These are phyloP conservation scores for Plectosphaerella sp. DNA, from an alignment of 2,329 filamentous ascomycete species.

Conservation along the genomic window DNA sequence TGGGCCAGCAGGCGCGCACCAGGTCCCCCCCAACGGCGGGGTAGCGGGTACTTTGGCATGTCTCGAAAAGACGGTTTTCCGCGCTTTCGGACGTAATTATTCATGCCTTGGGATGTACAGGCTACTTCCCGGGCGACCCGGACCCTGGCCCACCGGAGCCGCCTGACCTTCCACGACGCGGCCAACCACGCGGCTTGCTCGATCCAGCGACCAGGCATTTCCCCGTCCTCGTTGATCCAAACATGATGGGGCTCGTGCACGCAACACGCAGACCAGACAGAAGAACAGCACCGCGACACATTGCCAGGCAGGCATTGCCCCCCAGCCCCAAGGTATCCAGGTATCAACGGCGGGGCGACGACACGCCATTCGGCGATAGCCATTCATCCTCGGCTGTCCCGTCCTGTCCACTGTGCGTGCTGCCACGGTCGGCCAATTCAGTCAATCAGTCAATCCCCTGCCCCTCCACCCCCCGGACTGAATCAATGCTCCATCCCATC, in stretches of 20 bases:
- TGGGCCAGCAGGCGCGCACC: not conserved
- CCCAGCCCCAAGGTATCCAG: too few relatives aligned
- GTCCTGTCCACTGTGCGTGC: not conserved
- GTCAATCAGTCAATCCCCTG: too few relatives aligned
- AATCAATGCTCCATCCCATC: too few relatives aligned
- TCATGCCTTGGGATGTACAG: not conserved
- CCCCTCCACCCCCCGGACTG: too few relatives aligned
- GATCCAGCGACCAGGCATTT: not conserved
- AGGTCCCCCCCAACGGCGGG: not conserved
- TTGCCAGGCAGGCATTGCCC: too few relatives aligned
- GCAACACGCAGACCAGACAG: not conserved
- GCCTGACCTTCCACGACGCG: not conserved
- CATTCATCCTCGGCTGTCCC: not conserved
- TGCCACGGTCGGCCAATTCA: too few relatives aligned
- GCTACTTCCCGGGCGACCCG: not conserved
- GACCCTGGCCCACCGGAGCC: not conserved
- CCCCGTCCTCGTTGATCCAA: not conserved
- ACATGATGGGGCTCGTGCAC: not conserved
- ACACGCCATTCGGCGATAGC: too few relatives aligned
- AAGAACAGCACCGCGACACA: too few relatives aligned
- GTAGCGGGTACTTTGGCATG: not conserved
- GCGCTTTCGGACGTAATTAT: not conserved
- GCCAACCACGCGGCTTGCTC: constrained; percentile 1
- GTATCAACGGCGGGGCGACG: too few relatives aligned
- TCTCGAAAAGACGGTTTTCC: not conserved